Evolutionary conservation across 2,329 filamentous ascomycete genomes (phyloP).

Genomic region (Endothia cerciana): DNA sequence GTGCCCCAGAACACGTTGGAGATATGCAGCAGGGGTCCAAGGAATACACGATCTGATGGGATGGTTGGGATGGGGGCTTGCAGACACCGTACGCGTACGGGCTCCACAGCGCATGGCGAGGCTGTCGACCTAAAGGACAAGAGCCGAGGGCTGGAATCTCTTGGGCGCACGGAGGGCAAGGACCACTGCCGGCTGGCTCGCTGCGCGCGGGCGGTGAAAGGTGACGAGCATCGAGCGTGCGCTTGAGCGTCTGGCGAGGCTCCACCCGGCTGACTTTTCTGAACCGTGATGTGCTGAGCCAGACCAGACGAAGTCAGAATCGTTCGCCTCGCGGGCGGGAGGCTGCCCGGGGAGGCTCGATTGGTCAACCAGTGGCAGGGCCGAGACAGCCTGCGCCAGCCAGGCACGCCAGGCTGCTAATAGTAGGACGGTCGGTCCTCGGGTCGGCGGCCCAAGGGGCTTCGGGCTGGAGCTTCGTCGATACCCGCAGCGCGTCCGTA

Average conservation of each 20-base stretch:
- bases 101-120: conserved; percentile 21
- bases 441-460: no score
- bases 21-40: conserved; percentile 15
- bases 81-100: conserved; percentile 23
- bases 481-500: conserved; percentile 2
- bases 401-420: no score
- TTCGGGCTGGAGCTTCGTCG: conserved; percentile 19
- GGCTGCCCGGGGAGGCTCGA: conserved; percentile 13
- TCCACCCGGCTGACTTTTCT: conserved; percentile 19
- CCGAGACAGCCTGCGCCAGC: conserved; percentile 22
- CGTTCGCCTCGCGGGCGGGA: conserved; percentile 21
- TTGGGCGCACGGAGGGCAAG: no score
- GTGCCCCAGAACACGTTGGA: conserved; percentile 19
- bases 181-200: not conserved
- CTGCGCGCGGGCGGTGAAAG: conserved; percentile 23
- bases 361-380: conserved; percentile 20
- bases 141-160: conserved; percentile 6
- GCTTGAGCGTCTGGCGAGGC: conserved; percentile 16
- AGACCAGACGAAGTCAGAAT: conserved; percentile 18
- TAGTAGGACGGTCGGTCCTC: no score
- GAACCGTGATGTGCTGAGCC: not conserved
- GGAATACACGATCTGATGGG: conserved; percentile 14
- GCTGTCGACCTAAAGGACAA: conserved; percentile 21
- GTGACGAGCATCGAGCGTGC: not conserved
- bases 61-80: not conserved